Conservation (phyloP, 2,329 filamentous ascomycete genomes). For the Aspergillus latus region DNA sequence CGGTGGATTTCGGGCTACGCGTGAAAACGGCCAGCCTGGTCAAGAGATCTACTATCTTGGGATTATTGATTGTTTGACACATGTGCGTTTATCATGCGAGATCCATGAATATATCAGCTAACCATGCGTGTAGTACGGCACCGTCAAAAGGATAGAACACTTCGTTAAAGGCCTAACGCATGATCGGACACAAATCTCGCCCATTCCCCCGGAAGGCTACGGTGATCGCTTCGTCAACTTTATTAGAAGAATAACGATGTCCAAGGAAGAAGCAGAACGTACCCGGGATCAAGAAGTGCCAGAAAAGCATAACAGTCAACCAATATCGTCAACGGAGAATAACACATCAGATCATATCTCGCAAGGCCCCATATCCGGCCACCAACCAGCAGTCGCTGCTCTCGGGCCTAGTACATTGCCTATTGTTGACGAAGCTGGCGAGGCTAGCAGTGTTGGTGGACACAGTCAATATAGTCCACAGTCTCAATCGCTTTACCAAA, state of each 20-base stretch:
- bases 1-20: conserved; percentile 87
- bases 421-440: conserved; percentile 86
- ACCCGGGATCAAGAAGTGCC: conserved; percentile 31
- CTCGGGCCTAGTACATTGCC: conserved; percentile 63
- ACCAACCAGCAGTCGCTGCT: conserved; percentile 55
- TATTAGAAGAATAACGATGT: conserved; percentile 87
- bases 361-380: conserved; percentile 58
- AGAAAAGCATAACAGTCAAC: conserved; percentile 51
- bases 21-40: conserved; percentile 79
- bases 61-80: conserved; percentile 96
- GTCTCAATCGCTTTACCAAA: conserved; percentile 23
- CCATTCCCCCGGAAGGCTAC: conserved; percentile 84
- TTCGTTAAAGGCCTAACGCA: conserved; percentile 92
- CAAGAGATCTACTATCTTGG: conserved; percentile 97
- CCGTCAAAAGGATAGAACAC: conserved; percentile 91
- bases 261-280: conserved; percentile 74
- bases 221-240: conserved; percentile 93
- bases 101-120: neutral
- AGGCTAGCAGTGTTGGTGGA: conserved; percentile 66
- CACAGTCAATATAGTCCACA: conserved; percentile 54
- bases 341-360: conserved; percentile 61
- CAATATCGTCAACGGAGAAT: conserved; percentile 62
- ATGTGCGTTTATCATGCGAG: conserved; percentile 62
- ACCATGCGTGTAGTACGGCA: conserved; percentile 68
- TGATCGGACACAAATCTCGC: conserved; percentile 84